Evolutionary conservation across 352 stramenopile species (phyloP), one percentile per base, ranked within the genome.

Genomic region (Achlya hypogyna): DNA sequence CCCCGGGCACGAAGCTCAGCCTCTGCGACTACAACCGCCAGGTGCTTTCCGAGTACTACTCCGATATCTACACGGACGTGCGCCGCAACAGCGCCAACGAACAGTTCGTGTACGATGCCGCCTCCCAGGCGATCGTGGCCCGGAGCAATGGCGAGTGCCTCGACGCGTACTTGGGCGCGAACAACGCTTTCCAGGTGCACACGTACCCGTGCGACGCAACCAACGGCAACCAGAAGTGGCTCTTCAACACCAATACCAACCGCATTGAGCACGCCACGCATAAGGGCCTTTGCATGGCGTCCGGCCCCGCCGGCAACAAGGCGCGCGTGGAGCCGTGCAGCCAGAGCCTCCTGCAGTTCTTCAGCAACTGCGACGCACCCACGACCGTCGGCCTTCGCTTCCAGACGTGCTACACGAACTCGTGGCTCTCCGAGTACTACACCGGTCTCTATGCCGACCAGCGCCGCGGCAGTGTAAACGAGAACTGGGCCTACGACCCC

Each of bases 211-310:
- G 82, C 59, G 69, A 85, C 18, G 76, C 79, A 22, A 65, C 64
- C n/a, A 77, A 87, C 56, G 23, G 12, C 16, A 88, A 90, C 72
- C 82, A 90, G 65, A 85, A 87, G 62, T 90, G 79, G 79, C 71
- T 52, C 35, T 54, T 16, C 16, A 54, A 54, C 29, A 54, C 49
- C 23, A 54, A 54, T 16, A 16, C 49, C 6, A 6, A 16, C 23
- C 49, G 49, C 49, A 54, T 54, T 16, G 49, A 54, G 49, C 49
- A 54, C 49, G 23, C 6, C 23, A 54, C 49, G 23, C 49, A 54
- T 16, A 6, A 54, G 16, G 49, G 49, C 49, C 29, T 54, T 14
- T 54, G 49, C 49, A 14, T 54, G 6, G 29, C 16, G 6, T 6
- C 6, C 16, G 49, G 23, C 23, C 14, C 49, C 6, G 49, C 49